phyloP scores from a whole-genome alignment of 305 asterid species.

The Withania somnifera region DNA sequence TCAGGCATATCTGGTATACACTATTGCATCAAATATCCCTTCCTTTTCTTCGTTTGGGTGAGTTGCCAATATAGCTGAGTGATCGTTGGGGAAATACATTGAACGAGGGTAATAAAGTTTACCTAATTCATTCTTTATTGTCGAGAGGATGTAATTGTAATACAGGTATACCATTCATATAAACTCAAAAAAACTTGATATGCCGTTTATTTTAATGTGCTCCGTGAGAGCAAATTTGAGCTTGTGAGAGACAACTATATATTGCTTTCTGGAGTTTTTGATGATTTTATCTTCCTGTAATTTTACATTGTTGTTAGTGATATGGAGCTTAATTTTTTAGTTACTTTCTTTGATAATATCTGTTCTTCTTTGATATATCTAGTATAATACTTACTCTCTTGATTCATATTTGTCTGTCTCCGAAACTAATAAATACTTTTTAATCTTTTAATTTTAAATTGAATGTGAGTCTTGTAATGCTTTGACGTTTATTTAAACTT shows the following conservation, averaged over 20 bases:
- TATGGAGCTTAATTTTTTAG: background rate
- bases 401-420: background rate
- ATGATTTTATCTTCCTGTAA: background rate
- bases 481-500: no score
- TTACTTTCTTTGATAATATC: background rate
- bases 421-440: background rate
- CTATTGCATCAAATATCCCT: background rate
- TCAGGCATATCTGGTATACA: background rate
- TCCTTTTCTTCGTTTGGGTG: background rate
- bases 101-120: background rate
- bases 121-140: conserved; percentile 3
- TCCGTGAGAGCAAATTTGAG: background rate
- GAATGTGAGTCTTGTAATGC: background rate
- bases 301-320: background rate
- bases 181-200: background rate
- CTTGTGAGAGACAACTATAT: background rate
- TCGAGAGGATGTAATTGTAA: background rate
- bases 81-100: background rate
- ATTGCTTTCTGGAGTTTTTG: background rate
- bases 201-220: no score
- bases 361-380: no score
- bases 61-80: background rate
- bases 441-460: no score
- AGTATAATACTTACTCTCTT: background rate
- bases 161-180: background rate